phyloP scores from a whole-genome alignment of 306 rosid genomes.

The Quercus gilva region DNA sequence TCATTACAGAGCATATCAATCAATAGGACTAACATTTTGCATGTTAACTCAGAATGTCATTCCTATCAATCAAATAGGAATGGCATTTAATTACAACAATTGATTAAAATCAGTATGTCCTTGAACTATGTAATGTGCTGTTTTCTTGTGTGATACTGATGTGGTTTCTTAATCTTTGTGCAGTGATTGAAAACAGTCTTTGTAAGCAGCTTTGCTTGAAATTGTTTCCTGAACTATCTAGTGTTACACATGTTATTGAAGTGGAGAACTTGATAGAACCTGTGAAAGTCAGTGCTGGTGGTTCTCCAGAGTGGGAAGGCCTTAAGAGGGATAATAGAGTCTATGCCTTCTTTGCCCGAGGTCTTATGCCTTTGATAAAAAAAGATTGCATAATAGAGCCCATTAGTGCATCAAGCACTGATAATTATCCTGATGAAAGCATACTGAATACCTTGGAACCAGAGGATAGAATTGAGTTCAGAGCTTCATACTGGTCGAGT shows the following conservation, averaged over 20 bases:
- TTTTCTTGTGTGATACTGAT: slow-evolving; percentile 18
- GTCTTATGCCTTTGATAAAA: slow-evolving; percentile 29
- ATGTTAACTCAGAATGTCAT: neutral
- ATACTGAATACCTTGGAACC: slow-evolving; percentile 47
- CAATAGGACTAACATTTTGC: neutral
- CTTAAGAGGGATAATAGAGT: slow-evolving; percentile 49
- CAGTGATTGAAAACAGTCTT: slow-evolving; percentile 59
- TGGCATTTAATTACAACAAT: neutral
- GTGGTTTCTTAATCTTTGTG: slow-evolving; percentile 29
- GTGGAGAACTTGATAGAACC: slow-evolving; percentile 39
- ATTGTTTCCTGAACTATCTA: slow-evolving; percentile 52
- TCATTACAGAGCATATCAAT: neutral
- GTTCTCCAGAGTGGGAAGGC: slow-evolving; percentile 30
- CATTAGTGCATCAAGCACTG: slow-evolving; percentile 64
- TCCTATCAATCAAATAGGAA: too few relatives aligned
- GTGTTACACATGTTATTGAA: slow-evolving; percentile 37
- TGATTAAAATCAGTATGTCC: neutral
- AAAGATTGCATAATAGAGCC: slow-evolving; percentile 46
- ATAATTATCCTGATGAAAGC: slow-evolving; percentile 52
- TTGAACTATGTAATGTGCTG: neutral
- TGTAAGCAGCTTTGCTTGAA: slow-evolving; percentile 56
- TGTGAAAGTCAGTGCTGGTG: slow-evolving; percentile 5
- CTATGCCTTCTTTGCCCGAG: slow-evolving; percentile 44
- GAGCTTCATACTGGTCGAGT: slow-evolving; percentile 72
- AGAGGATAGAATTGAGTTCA: slow-evolving; percentile 30